Base-by-base conservation (phyloP, 371 early-diverging fungal genomes). In the Parasitella parasitica region DNA sequence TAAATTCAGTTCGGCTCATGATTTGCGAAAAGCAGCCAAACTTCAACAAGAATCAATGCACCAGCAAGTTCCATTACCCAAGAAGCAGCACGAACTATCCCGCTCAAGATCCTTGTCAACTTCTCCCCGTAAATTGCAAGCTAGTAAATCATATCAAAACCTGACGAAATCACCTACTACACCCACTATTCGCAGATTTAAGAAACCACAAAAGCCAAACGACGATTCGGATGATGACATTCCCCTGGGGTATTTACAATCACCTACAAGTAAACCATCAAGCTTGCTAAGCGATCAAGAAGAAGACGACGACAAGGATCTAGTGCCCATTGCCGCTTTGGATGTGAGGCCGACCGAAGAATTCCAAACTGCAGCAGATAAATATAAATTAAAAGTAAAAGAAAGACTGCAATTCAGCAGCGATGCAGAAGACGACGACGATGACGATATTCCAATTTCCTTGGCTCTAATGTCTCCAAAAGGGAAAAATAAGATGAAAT, bases 321-420 rank as follows among this genome's bases (percentile, higher is more conserved):
- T 65, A 27, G 37, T 72, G 3, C 72, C 72, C 3, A 72, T 72
- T 35, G 72, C 72, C 1, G 57, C 18, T 0, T 38, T 65, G 11
- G 50, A 32, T 32, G 36, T 27, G 34, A 50, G 24, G 16, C 27
- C 32, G 18, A 22, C 39, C 18, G 59, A 64, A 26, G 59, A 67
- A 13, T 71, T 60, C 39, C 63, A 65, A 22, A 62, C 72, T 1
- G 72, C 72, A 8, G 72, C 72, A 7, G 72, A 65, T 35, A 72
- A 72, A 28, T 72, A 72, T n/a, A 72, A 72, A 39, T 66, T 65
- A 57, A 65, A 57, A 39, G 72, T 72, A 11, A 64, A 66, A 26
- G 69, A 72, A 32, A 58, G 69, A 15, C 22, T 71, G 11, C 69
- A 64, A 15, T 24, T 64, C 11, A 64, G 68, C 16, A 54, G 64